A percentile compares a stretch with the other conserved stretches of the same genome.
Evolutionary conservation across 495 filamentous ascomycete species (phyloP).

Genomic region (Xylaria flabelliformis): DNA sequence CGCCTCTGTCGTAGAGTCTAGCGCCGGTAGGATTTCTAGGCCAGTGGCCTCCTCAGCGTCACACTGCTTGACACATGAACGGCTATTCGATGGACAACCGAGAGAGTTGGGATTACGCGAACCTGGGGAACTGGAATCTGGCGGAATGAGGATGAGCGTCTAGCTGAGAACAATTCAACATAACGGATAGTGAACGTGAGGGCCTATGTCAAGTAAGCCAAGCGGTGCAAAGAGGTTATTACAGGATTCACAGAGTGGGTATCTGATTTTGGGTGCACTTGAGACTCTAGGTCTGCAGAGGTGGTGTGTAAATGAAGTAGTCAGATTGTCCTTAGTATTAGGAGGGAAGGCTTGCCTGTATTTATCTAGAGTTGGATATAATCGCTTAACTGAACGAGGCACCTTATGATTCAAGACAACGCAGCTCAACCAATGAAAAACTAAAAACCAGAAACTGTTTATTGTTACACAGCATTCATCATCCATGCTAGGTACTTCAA

Average conservation of each 20-base stretch:
- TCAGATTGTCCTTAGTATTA: no score
- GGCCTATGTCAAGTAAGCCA: background rate
- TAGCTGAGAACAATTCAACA: no score
- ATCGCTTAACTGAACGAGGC: no score
- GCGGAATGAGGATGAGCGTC: no score
- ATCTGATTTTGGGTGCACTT: background rate
- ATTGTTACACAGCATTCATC: background rate
- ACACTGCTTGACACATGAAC: background rate
- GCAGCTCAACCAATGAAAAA: no score
- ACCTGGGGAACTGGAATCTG: background rate
- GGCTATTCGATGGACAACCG: background rate
- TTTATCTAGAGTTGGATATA: no score
- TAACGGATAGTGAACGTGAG: background rate
- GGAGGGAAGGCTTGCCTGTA: no score
- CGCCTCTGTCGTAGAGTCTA: background rate
- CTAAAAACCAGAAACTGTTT: no score
- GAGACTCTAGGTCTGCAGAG: background rate
- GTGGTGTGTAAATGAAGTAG: background rate
- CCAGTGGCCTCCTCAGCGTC: background rate
- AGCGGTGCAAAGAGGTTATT: background rate
- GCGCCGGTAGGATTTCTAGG: background rate
- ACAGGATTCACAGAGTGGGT: background rate
- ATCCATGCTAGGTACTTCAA: no score
- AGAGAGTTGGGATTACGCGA: background rate
- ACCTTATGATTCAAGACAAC: no score